phyloP scores from a whole-genome alignment of 2,329 filamentous ascomycete species.

The Neophaeococcomyces aloes region DNA sequence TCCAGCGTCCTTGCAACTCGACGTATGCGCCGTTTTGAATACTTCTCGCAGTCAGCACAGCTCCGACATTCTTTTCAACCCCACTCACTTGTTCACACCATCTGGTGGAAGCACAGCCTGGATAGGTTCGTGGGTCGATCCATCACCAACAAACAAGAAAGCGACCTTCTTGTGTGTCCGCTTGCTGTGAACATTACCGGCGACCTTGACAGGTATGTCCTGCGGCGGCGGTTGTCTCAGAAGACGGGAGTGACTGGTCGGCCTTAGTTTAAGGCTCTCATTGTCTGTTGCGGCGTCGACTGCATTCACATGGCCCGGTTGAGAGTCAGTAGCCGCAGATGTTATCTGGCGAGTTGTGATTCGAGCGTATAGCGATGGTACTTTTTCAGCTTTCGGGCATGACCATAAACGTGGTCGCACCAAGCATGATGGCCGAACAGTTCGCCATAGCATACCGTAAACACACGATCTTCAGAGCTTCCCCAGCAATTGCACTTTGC shows the following conservation, averaged over 20 bases:
- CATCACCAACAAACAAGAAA: slow-evolving; percentile 80
- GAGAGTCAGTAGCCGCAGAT: no score
- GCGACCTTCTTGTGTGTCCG: slow-evolving; percentile 73
- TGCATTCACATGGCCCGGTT: no score
- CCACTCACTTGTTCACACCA: slow-evolving; percentile 60
- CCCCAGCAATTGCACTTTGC: not conserved
- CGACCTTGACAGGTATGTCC: slow-evolving; percentile 4
- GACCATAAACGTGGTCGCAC: not conserved
- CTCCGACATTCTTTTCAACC: slow-evolving; percentile 22
- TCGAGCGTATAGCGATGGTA: not conserved
- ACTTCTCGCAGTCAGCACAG: slow-evolving; percentile 37
- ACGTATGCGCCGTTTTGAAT: slow-evolving; percentile 74
- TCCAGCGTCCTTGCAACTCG: slow-evolving; percentile 66
- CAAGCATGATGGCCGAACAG: slow-evolving; percentile 1
- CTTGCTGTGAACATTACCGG: slow-evolving; percentile 31
- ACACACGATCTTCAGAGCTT: not conserved
- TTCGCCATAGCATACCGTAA: slow-evolving; percentile 8
- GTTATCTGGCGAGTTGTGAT: not conserved
- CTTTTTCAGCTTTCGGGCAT: no score
- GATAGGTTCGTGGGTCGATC: slow-evolving; percentile 65
- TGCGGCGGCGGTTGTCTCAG: not conserved
- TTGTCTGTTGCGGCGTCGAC: not conserved
- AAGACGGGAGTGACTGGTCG: not conserved
- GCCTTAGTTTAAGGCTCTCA: not conserved
- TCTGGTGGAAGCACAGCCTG: slow-evolving; percentile 70